Evolutionary conservation across 805 yeast species (phyloP).

Genomic region (Tetrapisispora namnaoensis): DNA sequence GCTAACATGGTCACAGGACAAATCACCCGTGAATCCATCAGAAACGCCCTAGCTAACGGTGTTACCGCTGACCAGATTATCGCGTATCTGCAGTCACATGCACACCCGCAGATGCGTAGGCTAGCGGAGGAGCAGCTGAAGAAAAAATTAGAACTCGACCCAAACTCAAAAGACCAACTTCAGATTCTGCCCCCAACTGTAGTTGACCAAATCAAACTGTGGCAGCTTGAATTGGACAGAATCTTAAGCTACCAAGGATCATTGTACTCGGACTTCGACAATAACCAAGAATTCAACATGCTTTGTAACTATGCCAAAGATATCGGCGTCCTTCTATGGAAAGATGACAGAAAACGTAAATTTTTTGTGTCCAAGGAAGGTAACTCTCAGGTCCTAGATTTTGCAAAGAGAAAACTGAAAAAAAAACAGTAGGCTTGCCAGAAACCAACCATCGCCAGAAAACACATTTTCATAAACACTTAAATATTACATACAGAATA

Average conservation of each 20-base stretch:
- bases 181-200: constrained; percentile 87
- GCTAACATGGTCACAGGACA: constrained; percentile 90
- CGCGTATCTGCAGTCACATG: constrained; percentile 79
- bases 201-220: constrained; percentile 87
- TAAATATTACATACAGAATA: too few relatives aligned
- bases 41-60: constrained; percentile 76
- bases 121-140: constrained; percentile 59
- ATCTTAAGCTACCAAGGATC: constrained; percentile 81
- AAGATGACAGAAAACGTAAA: constrained; percentile 53
- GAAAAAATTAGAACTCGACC: constrained; percentile 53
- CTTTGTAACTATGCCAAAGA: constrained; percentile 75
- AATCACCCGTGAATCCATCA: constrained; percentile 82
- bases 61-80: constrained; percentile 93
- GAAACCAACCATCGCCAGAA: too few relatives aligned
- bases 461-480: too few relatives aligned
- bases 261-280: constrained; percentile 75
- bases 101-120: constrained; percentile 83
- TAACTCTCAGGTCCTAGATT: constrained; percentile 81
- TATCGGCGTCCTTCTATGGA: constrained; percentile 88
- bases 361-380: constrained; percentile 89
- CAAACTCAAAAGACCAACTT: constrained; percentile 39
- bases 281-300: constrained; percentile 63
- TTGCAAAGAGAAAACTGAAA: constrained; percentile 51
- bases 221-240: constrained; percentile 95
- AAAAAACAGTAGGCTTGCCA: constrained; percentile 2